Evolutionary conservation across 2,329 filamentous ascomycete species (phyloP), one percentile per base, ranked within the genome.

Genomic region (Didymella sp.): DNA sequence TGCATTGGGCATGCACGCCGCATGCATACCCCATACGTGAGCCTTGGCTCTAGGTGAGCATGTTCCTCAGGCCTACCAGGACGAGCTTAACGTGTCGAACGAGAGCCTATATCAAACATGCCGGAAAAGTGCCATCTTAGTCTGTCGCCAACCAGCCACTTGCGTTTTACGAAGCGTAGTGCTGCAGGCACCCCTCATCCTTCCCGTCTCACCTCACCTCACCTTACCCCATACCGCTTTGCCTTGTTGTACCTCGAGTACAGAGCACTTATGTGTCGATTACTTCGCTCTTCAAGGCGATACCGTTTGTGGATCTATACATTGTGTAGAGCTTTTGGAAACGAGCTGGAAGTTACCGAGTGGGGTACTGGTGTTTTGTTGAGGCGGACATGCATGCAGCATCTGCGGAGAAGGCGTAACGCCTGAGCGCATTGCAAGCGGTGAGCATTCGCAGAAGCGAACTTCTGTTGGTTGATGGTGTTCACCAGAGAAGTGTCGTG

Each of bases 331-430:
- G 52, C 56, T 47, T 45, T 38, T 25, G 21, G 13, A 40, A 4
- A 17, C 33, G 45, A 35, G 28, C 30, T 35, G 28, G 11, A 9
- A 33, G 11, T 24, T 56, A 53, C 53, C 53, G 55, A 60, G 55
- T 37, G 52, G 45, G 45, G 43, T 21, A 8, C 4, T 58, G 31
- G 15, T 15, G 40, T 63, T 66, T 63, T 66, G 64, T 67, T 69
- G 64, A 59, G 61, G 50, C 28, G 42, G 54, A 45, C 54, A 56
- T 59, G 64, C 61, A 61, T 61, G 55, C 27, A 43, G 41, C 15
- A 46, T 49, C 35, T 65, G 66, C 54, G 47, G 47, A 56, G 47
- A 56, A 60, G 59, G 62, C 60, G 55, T 57, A 46, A 62, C 63
- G 64, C 59, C 59, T 60, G 51, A 53, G 58, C 61, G 59, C 56